Conservation (phyloP, 2,329 filamentous ascomycete genomes). For the Gaeumannomyces sp. region DNA sequence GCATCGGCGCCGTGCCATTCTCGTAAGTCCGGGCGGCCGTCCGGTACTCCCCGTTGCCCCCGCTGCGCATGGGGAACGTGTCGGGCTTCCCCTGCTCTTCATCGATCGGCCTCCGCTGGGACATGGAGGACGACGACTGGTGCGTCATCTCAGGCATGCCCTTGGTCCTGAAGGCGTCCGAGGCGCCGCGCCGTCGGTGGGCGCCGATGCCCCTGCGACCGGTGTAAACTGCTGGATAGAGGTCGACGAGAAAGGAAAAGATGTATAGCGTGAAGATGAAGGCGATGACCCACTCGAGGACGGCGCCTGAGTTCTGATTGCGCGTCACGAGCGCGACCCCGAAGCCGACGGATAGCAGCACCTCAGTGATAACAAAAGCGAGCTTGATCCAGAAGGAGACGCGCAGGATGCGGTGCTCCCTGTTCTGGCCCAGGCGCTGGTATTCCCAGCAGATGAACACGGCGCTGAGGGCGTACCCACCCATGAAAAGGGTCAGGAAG, state of each 20-base stretch:
- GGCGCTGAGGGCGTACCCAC: conserved; percentile 76
- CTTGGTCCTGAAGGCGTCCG: conserved; percentile 8
- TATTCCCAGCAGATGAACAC: conserved; percentile 90
- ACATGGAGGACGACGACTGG: neutral
- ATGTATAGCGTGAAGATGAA: conserved; percentile 86
- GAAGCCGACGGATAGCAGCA: conserved; percentile 69
- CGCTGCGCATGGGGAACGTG: neutral
- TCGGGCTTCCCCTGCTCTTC: conserved; percentile 1
- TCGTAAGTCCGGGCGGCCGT: too few relatives aligned
- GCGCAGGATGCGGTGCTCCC: conserved; percentile 65
- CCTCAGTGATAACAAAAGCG: conserved; percentile 72
- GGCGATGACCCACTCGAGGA: conserved; percentile 74
- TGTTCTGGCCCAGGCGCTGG: conserved; percentile 74
- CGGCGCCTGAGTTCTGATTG: conserved; percentile 60
- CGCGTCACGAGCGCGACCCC: conserved; percentile 45
- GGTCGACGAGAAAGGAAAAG: conserved; percentile 79
- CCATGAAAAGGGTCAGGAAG: conserved; percentile 79
- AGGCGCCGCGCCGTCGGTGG: neutral
- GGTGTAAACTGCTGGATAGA: conserved; percentile 69
- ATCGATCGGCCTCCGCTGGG: neutral
- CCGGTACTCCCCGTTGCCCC: neutral
- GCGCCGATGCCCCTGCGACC: neutral
- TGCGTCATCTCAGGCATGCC: conserved; percentile 4
- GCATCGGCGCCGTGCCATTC: neutral
- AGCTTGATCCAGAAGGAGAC: conserved; percentile 85